Base-by-base conservation (phyloP, 805 yeast species). In the Metschnikowia henanensis region DNA sequence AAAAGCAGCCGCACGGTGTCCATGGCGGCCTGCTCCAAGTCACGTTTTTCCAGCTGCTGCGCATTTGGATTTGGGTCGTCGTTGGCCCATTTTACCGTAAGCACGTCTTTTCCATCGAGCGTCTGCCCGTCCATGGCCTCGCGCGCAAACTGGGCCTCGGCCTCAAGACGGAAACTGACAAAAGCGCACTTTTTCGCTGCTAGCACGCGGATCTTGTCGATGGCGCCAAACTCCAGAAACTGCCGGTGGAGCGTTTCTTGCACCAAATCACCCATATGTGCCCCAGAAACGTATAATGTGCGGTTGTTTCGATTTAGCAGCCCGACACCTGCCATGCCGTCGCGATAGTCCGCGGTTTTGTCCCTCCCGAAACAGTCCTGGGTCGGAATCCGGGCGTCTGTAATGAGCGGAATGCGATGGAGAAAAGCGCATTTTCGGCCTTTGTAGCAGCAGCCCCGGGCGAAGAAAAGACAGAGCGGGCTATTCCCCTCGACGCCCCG, bases 261-360 rank as follows among this genome's bases (percentile, higher is more conserved):
- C 3, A 65, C 56, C 35, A 57, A 66, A 17, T 62, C 59, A 44
- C 55, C 75, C 57, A 69, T 62, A 30, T 62, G 76, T 16, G 60
- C 72, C 51, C 79, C 80, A 10, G 95, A 94, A 2, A 92, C 77
- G 58, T 84, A 91, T 2, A 92, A 61, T 0, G 97, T 89, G 41
- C 81, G 66, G 59, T 90, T 91, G n/a, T 71, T 70, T 29, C 72
- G 66, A 52, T 77, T 73, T 59, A 92, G 82, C 19, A 88, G 81
- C 0, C 98, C 99, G 3, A 90, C 84, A 26, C 99, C 99, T 22
- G 85, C 81, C 97, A 90, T 90, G 64, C 92, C 98, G 52, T 92
- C 97, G 52, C 90, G 69, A 56, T 87, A 88, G 37, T 81, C 85
- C 1, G 85, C 72, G 50, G 84, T 84, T 61, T 86, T 88, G 57